A percentile compares a stretch with the other conserved stretches of the same genome.
These are phyloP conservation scores for Fusarium oxysporum DNA, from an alignment of 2,329 filamentous ascomycete species.

Conservation along the genomic window DNA sequence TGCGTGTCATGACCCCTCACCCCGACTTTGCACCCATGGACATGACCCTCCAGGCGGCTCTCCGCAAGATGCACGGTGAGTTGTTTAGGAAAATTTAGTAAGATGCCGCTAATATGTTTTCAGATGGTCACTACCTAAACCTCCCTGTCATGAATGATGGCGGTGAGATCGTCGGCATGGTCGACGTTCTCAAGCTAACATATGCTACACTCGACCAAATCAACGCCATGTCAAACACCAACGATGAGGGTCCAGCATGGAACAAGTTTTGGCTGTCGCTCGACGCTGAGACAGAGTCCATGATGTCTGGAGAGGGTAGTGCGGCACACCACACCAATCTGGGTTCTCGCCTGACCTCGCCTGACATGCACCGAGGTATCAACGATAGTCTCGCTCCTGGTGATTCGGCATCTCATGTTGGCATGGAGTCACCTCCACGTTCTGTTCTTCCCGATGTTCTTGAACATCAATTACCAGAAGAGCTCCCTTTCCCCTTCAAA, in stretches of 20 bases:
- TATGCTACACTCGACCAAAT: slow-evolving; percentile 98
- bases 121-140: slow-evolving; percentile 98
- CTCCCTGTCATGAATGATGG: slow-evolving; percentile 97
- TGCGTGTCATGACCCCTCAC: slow-evolving; percentile 98
- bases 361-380: slow-evolving; percentile 77
- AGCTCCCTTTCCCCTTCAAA: slow-evolving; percentile 94
- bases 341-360: slow-evolving; percentile 81
- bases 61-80: slow-evolving; percentile 98
- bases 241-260: slow-evolving; percentile 96
- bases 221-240: slow-evolving; percentile 86
- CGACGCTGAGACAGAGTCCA: slow-evolving; percentile 93
- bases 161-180: slow-evolving; percentile 99
- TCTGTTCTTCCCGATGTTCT: slow-evolving; percentile 66
- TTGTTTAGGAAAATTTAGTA: slow-evolving; percentile 21
- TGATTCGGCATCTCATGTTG: slow-evolving; percentile 94
- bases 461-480: slow-evolving; percentile 69
- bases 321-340: slow-evolving; percentile 74
- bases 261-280: slow-evolving; percentile 99
- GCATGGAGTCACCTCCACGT: slow-evolving; percentile 79
- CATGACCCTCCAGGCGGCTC: slow-evolving; percentile 98
- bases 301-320: slow-evolving; percentile 91
- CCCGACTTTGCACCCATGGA: slow-evolving; percentile 98
- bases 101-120: slow-evolving; percentile 28
- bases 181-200: slow-evolving; percentile 97
- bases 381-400: slow-evolving; percentile 88